These are phyloP conservation scores for Manihot esculenta DNA, from an alignment of 441 rosid genomes.

Conservation along the genomic window DNA sequence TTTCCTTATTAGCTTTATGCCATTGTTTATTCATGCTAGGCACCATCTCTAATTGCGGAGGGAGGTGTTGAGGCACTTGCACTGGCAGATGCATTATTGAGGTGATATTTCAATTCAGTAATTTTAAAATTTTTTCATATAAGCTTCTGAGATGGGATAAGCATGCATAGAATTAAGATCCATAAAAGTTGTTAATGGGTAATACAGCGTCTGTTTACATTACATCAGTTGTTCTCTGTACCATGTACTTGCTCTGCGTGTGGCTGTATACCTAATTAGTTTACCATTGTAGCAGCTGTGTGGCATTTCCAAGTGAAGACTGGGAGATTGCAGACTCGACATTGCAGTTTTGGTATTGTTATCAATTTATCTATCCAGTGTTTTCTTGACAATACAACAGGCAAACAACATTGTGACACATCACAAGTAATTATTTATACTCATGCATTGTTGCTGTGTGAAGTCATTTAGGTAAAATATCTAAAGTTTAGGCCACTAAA, in stretches of 20 bases:
- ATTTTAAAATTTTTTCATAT: not conserved
- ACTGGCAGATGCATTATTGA: slow-evolving; percentile 74
- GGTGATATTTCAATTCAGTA: slow-evolving; percentile 45
- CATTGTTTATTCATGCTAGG: slow-evolving; percentile 45
- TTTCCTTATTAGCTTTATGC: slow-evolving; percentile 19
- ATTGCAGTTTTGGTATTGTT: slow-evolving; percentile 83
- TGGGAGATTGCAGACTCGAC: slow-evolving; percentile 99
- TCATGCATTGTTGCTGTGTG: not conserved
- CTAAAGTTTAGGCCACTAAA: not conserved
- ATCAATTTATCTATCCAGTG: not conserved
- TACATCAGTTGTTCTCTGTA: not conserved
- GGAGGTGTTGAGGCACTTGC: slow-evolving; percentile 81
- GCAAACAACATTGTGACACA: not conserved
- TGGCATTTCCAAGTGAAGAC: slow-evolving; percentile 89
- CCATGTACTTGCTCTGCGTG: not conserved
- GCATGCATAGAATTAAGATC: not conserved
- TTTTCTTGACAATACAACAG: slow-evolving; percentile 3
- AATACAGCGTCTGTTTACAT: not conserved
- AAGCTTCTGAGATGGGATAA: not conserved
- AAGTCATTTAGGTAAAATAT: not conserved
- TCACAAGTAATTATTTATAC: not conserved
- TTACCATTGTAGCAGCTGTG: slow-evolving; percentile 58
- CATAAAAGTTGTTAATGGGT: not conserved
- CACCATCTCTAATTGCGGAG: slow-evolving; percentile 85
- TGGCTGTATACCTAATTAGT: slow-evolving; percentile 18